Conservation (phyloP, 805 yeast species). For the Huiozyma sinensis region DNA sequence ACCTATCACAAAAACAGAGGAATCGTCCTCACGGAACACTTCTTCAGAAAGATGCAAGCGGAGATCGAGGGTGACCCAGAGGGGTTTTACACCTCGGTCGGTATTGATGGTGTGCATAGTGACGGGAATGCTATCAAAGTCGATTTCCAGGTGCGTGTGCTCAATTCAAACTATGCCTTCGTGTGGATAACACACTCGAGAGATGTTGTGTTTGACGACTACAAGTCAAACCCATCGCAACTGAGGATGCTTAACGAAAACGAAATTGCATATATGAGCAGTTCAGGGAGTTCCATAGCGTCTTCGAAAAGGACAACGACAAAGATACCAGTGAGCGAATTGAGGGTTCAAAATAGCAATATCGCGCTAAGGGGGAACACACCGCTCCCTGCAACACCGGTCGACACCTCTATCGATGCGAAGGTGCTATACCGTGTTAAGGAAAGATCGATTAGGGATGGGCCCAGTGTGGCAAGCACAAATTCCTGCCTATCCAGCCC, state of each 20-base stretch:
- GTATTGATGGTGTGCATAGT: slow-evolving; percentile 56
- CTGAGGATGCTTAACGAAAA: slow-evolving; percentile 31
- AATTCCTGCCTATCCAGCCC: not conserved
- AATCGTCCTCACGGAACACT: slow-evolving; percentile 81
- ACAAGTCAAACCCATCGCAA: slow-evolving; percentile 31
- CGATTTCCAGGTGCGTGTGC: slow-evolving; percentile 73
- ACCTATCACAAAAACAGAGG: slow-evolving; percentile 40
- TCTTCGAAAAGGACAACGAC: slow-evolving; percentile 21
- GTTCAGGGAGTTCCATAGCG: slow-evolving; percentile 18
- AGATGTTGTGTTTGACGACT: slow-evolving; percentile 27
- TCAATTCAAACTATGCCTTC: slow-evolving; percentile 46
- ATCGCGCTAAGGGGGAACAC: not conserved
- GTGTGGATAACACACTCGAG: slow-evolving; percentile 85
- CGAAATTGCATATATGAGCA: slow-evolving; percentile 24
- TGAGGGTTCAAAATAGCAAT: slow-evolving; percentile 6
- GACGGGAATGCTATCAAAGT: slow-evolving; percentile 58
- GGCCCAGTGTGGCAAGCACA: not conserved
- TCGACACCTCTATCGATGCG: not conserved
- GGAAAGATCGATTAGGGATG: not conserved
- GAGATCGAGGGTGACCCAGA: slow-evolving; percentile 33
- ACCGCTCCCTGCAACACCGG: not conserved
- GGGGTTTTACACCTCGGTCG: slow-evolving; percentile 51
- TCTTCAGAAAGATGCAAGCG: slow-evolving; percentile 62
- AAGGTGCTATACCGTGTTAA: not conserved
- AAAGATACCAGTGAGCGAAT: slow-evolving; percentile 13